Percentiles rank a stretch among this genome's conserved stretches.
phyloP scores from a whole-genome alignment of 352 stramenopile species.

The Globisporangium solare region DNA sequence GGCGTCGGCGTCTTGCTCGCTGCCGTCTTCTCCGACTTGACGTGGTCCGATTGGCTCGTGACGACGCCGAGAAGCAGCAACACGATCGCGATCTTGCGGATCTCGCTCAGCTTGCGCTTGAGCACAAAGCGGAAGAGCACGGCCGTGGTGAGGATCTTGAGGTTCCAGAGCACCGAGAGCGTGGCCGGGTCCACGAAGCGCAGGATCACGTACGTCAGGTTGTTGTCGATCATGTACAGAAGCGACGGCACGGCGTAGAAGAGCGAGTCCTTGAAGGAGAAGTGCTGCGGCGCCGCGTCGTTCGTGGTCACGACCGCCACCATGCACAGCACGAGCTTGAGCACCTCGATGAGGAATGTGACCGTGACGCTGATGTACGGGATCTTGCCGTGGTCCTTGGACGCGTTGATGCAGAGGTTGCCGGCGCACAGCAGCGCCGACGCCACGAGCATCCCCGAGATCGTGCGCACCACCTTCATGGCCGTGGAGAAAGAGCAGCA shows the following conservation, averaged over 20 bases:
- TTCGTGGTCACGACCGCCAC: slow-evolving; percentile 35
- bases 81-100: slow-evolving; percentile 71
- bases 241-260: slow-evolving; percentile 83
- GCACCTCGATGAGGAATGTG: slow-evolving; percentile 81
- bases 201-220: slow-evolving; percentile 86
- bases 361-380: slow-evolving; percentile 81
- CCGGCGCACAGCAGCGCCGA: slow-evolving; percentile 71
- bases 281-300: slow-evolving; percentile 29
- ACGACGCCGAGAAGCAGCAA: slow-evolving; percentile 74
- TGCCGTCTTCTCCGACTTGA: slow-evolving; percentile 30
- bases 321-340: slow-evolving; percentile 63
- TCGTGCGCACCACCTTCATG: slow-evolving; percentile 47
- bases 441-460: slow-evolving; percentile 58
- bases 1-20: slow-evolving; percentile 7
- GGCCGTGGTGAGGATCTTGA: slow-evolving; percentile 85
- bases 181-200: slow-evolving; percentile 82
- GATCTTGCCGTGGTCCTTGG: slow-evolving; percentile 71
- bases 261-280: slow-evolving; percentile 49
- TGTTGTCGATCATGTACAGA: slow-evolving; percentile 87
- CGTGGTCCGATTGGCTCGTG: slow-evolving; percentile 73
- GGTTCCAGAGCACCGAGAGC: slow-evolving; percentile 85
- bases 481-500: not conserved
- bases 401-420: slow-evolving; percentile 84
- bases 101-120: slow-evolving; percentile 59
- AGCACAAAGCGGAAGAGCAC: slow-evolving; percentile 82